Base-by-base conservation (phyloP, 495 filamentous ascomycete genomes). In the Amphirosellinia nigrospora region DNA sequence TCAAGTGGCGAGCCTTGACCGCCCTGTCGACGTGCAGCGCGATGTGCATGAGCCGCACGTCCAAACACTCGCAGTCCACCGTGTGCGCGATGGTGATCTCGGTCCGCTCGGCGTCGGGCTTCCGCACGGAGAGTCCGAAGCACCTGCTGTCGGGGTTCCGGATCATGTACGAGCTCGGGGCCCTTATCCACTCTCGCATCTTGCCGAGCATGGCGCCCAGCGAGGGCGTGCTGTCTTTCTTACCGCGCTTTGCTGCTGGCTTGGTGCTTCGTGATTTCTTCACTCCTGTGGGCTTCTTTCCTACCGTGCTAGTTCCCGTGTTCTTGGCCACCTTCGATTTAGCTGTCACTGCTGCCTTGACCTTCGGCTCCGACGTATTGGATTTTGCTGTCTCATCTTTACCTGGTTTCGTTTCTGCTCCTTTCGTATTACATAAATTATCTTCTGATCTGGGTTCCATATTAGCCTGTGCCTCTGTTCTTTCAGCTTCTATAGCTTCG, bases 41-140 rank as follows among this genome's bases (percentile, higher is more conserved):
- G 32, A 69, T 46, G 26, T 69, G 67, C 45, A 56, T 3, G 6
- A 69, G 59, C 10, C 67, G 45, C 38, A 30, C 67, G 28, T 69
- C 67, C 1, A 63, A 45, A 16, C 67, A 69, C 3, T 19, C 38
- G 38, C 67, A 69, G 11, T 23, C 36, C 23, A 7, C 46, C 3
- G 23, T n/a, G 38, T 69, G 67, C 9, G 46, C 59, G 48, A 69
- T 64, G 0, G 59, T 64, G 8, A 69, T 36, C 36, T 62, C 58
- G 8, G 58, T 6, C 15, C 55, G 66, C 32, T 13, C 45, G 21
- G 39, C 55, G 8, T 26, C 30, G 4, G 7, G 3, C 16, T 26
- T 10, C 19, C 67, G 67, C 4, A 1, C 9, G 8, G 64, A 56
- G 0, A 63, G 45, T 1, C 67, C 67, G 26, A 52, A 64, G 46